Base-by-base conservation (phyloP, 176 grass and related monocot species). In the Phoenix dactylifera region DNA sequence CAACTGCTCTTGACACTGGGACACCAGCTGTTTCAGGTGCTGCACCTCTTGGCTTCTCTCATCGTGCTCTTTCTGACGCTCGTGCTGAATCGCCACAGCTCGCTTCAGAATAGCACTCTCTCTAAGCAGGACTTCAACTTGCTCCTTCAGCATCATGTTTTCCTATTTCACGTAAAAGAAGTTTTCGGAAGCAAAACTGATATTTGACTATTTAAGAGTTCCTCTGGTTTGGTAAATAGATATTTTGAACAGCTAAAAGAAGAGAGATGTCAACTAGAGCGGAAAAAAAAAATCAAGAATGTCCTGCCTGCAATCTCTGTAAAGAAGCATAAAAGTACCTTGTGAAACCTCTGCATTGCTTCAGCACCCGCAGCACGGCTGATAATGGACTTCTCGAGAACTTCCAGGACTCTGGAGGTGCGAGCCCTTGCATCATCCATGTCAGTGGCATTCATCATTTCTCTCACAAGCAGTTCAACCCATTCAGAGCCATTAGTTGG, bases 1-100 rank as follows among this genome's bases (percentile, higher is more conserved):
- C 50, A 95, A 53, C 62, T 89, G 86, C 62, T 89, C 90, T 65
- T 95, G 86, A 57, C 83, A 89, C 63, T 95, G 86, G 54, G 88
- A 30, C 52, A 89, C 73, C 12, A 95, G 70, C 62, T 89, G 90
- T 62, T 89, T 95, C 82, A 89, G 60, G 32, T 74, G 80, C 9
- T 80, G 70, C 71, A 86, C 57, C 72, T 95, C 90, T 35, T 89
- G 74, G 49, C 52, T 76, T 55, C 52, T 72, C 51, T 79, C 74
- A 3, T 82, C 85, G 6, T 63, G 84, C 67, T 86, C 81, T 74
- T 81, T 95, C 63, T 89, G 90, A 25, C 86, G 69, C 59, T 95
- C 86, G 24, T 95, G 90, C 25, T 95, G 90, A 69, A 95, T 89
- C 14, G 82, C 71, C 19, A 95, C 90, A 0, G 90, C 90, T 16